Conservation (phyloP, 2,329 filamentous ascomycete genomes). For the Thelonectria blattea region DNA sequence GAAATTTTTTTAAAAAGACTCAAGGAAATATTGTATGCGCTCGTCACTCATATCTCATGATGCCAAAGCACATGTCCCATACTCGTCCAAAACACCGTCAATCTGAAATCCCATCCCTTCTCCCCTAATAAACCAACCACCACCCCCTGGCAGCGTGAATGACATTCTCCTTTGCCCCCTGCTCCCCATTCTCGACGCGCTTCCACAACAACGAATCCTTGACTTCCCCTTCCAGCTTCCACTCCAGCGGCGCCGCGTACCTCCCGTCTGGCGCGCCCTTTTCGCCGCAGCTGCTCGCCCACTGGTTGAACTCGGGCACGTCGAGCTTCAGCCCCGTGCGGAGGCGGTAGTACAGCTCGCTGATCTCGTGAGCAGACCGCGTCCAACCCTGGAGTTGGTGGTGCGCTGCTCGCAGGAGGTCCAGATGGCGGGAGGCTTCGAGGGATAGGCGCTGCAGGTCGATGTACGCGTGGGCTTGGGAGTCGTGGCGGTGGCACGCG, state of each 20-base stretch:
- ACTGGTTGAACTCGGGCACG: slow-evolving; percentile 31
- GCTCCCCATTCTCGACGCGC: slow-evolving; percentile 4
- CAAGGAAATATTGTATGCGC: too few species aligned
- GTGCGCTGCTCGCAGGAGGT: slow-evolving; percentile 28
- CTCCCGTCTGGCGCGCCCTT: slow-evolving; percentile 28
- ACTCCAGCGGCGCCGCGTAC: slow-evolving; percentile 26
- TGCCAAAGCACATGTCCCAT: background rate
- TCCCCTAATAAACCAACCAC: slow-evolving; percentile 23
- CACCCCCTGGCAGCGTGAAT: slow-evolving; percentile 25
- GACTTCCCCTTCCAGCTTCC: slow-evolving; percentile 27
- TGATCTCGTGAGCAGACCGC: slow-evolving; percentile 24
- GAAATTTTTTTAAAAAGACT: too few species aligned
- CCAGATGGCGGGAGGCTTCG: slow-evolving; percentile 30
- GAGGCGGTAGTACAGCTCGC: slow-evolving; percentile 27
- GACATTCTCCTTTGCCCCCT: slow-evolving; percentile 21
- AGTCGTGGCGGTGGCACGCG: slow-evolving; percentile 14
- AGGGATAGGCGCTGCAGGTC: slow-evolving; percentile 20
- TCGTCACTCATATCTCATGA: background rate
- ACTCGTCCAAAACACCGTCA: background rate
- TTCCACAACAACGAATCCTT: slow-evolving; percentile 22
- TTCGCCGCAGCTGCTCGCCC: slow-evolving; percentile 23
- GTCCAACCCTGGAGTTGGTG: slow-evolving; percentile 31
- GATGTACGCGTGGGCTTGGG: slow-evolving; percentile 3
- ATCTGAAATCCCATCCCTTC: background rate
- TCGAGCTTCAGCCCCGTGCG: slow-evolving; percentile 25